Base-by-base conservation (phyloP, 306 rosid species). In the Sindora glabra region DNA sequence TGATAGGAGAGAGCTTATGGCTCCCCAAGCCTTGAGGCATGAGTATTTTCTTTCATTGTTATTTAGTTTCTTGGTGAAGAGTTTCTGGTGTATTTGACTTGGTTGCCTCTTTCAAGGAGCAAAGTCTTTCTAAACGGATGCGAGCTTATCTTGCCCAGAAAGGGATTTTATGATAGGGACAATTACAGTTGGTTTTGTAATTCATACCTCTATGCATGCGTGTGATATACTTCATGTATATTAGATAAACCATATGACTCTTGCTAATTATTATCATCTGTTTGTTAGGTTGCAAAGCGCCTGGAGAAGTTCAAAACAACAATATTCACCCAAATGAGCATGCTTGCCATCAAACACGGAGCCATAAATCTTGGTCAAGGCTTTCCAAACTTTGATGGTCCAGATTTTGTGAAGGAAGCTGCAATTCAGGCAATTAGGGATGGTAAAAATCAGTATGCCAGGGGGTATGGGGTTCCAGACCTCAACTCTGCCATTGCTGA, bases 351-450 rank as follows among this genome's bases (percentile, higher is more conserved):
- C 70, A 81, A 83, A 76, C 86, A 90, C 37, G 89, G 89, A 53
- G 97, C 94, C 57, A 83, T 90, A 68, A 87, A 90, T 74, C 96
- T 90, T 13, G 97, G 96, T 34, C 97, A 87, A 71, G 97, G 97
- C 52, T 90, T 90, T 59, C 97, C 97, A 33, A 90, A 90, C 69
- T 90, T 87, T 55, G 97, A 90, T 24, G 97, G 97, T 54, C 97
- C 96, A 0, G 89, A 90, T 5, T 90, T 90, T 71, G 89, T 87
- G 12, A 90, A 87, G 89, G 96, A 90, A 85, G 96, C 97, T 2
- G 97, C 97, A 19, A 79, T 90, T 59, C 94, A 81, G 60, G 96
- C 91, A 45, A 77, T 90, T 29, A 83, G 50, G 68, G 95, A 85
- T 50, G 97, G 96, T 41, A 85, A 90, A 70, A 90, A 87, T 67